Percentiles rank a stretch among this genome's conserved stretches.
Evolutionary conservation across 257 asterid genomes (phyloP).

Genomic region (Oldenlandia corymbosa): DNA sequence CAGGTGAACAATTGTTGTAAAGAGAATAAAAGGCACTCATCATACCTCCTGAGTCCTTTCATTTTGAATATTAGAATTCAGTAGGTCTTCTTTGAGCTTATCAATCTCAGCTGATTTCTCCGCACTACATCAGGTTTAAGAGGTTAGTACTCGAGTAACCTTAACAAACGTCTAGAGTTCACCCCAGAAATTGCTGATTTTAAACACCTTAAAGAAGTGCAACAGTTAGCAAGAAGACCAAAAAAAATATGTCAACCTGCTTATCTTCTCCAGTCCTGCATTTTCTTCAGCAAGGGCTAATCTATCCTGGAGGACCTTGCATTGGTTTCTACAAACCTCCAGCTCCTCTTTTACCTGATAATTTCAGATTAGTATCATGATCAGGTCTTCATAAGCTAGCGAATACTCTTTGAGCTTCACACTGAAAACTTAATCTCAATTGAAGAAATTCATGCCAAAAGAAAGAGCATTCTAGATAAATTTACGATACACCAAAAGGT

Average conservation of each 20-base stretch:
- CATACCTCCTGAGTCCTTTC: constrained; percentile 43
- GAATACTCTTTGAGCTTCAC: not conserved
- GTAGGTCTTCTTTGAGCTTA: constrained; percentile 37
- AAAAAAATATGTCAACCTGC: constrained; percentile 38
- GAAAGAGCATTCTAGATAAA: not conserved
- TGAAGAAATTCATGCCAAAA: not conserved
- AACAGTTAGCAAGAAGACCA: constrained; percentile 10
- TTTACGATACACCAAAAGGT: not conserved
- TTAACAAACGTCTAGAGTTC: not conserved
- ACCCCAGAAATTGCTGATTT: not conserved
- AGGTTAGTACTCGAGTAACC: constrained; percentile 5
- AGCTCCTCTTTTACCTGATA: constrained; percentile 51
- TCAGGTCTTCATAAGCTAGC: not conserved
- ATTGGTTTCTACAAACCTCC: constrained; percentile 44
- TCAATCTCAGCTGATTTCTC: constrained; percentile 39
- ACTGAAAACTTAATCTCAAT: not conserved
- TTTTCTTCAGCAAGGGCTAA: constrained; percentile 30
- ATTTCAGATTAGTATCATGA: constrained; percentile 17
- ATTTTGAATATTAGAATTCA: constrained; percentile 33
- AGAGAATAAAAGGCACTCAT: constrained; percentile 8
- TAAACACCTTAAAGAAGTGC: not conserved
- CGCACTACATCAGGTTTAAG: constrained; percentile 28
- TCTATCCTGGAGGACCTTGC: constrained; percentile 40
- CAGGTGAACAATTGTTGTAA: constrained; percentile 3
- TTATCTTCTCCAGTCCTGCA: constrained; percentile 28